Percentiles rank a stretch among this genome's conserved stretches.
Conservation (phyloP, 768 basidiomycete species). For the Lentinus brumalis region DNA sequence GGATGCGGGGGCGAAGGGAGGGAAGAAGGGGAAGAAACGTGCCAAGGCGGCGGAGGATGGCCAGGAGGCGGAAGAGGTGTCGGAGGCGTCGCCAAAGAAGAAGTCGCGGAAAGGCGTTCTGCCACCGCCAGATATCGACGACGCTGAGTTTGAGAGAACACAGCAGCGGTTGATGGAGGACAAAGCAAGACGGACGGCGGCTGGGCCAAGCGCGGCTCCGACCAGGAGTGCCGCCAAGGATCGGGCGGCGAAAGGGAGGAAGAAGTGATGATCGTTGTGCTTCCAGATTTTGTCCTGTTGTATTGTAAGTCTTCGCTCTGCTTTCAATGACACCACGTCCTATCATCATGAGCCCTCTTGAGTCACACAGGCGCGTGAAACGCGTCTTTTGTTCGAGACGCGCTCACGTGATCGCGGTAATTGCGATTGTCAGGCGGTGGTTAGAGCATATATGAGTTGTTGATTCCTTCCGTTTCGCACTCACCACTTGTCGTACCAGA, state of each 20-base stretch:
- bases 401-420: background rate
- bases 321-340: slow-evolving; percentile 1
- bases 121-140: slow-evolving; percentile 60
- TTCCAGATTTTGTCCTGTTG: slow-evolving; percentile 1
- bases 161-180: slow-evolving; percentile 58
- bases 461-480: background rate
- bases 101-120: slow-evolving; percentile 39
- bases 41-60: slow-evolving; percentile 45
- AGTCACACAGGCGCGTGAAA: background rate
- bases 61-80: slow-evolving; percentile 48
- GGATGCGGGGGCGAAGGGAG: slow-evolving; percentile 41
- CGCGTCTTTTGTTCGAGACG: background rate
- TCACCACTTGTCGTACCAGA: background rate
- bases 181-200: slow-evolving; percentile 35
- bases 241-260: slow-evolving; percentile 13
- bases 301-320: slow-evolving; percentile 10
- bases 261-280: slow-evolving; percentile 10
- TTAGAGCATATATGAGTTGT: background rate
- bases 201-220: background rate
- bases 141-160: slow-evolving; percentile 62
- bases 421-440: background rate
- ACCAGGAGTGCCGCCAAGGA: slow-evolving; percentile 15
- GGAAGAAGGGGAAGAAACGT: slow-evolving; percentile 52
- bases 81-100: slow-evolving; percentile 22
- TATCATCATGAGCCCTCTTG: background rate